A percentile compares a stretch with the other conserved stretches of the same genome.
phyloP scores from a whole-genome alignment of 768 basidiomycete genomes.

The Sarcodon aspratus region DNA sequence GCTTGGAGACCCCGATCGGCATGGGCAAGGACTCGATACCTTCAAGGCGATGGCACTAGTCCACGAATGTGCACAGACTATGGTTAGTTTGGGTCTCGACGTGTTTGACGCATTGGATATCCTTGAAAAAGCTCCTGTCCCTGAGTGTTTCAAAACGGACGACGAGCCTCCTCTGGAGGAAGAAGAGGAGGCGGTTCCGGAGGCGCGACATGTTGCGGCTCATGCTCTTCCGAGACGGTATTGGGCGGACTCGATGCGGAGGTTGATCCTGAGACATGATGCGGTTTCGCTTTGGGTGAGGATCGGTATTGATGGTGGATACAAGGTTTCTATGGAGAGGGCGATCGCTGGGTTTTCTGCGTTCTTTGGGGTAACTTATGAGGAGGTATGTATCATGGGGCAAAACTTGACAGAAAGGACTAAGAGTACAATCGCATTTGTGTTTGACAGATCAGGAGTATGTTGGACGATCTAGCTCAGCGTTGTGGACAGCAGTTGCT shows the following conservation, averaged over 20 bases:
- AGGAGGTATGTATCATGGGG: conserved; percentile 22
- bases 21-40: too few species aligned
- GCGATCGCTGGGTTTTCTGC: conserved; percentile 39
- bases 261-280: conserved; percentile 4
- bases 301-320: background rate
- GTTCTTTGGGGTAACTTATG: conserved; percentile 34
- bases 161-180: background rate
- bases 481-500: conserved; percentile 29
- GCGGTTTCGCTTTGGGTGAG: conserved; percentile 1
- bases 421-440: conserved; percentile 1
- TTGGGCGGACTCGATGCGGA: conserved; percentile 6
- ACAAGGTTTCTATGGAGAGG: conserved; percentile 26
- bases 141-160: conserved; percentile 15
- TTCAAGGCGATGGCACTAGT: conserved; percentile 19
- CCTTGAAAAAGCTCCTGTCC: conserved; percentile 24
- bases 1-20: background rate
- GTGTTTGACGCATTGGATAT: conserved; percentile 42
- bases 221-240: conserved; percentile 7
- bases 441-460: conserved; percentile 24
- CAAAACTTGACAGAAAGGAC: background rate
- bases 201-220: conserved; percentile 1
- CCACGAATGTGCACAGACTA: conserved; percentile 26
- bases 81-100: conserved; percentile 30
- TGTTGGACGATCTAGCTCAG: conserved; percentile 27
- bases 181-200: background rate